Evolutionary conservation across 768 basidiomycete genomes (phyloP).

Genomic region (Podaxis sp.): DNA sequence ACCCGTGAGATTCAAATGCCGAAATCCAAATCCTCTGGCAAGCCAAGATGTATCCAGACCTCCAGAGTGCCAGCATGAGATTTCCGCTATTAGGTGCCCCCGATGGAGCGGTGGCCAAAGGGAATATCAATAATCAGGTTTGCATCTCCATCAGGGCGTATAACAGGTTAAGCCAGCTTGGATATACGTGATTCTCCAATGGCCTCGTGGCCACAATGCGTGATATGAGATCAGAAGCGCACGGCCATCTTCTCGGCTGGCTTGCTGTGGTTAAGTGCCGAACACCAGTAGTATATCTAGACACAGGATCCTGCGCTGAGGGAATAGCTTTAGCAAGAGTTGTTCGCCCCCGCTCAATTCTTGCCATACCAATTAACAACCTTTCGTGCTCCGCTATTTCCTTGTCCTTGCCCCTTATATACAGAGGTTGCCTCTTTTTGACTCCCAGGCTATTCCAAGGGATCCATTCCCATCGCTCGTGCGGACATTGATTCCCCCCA

Average conservation of each 20-base stretch:
- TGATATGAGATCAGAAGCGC: slow-evolving; percentile 5
- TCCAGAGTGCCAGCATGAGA: not conserved
- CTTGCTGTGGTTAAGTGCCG: not conserved
- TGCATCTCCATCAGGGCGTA: not conserved
- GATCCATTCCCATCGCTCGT: slow-evolving; percentile 4
- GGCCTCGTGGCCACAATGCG: slow-evolving; percentile 3
- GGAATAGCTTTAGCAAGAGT: not conserved
- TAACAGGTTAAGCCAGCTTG: not conserved
- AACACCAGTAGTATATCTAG: not conserved
- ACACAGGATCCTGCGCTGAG: not conserved
- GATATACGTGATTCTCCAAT: slow-evolving; percentile 1
- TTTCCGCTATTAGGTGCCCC: not conserved
- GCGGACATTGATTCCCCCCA: not conserved
- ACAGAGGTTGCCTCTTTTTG: slow-evolving; percentile 1
- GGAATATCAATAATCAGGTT: not conserved
- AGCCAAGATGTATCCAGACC: not conserved
- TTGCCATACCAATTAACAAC: not conserved
- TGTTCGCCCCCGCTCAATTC: not conserved
- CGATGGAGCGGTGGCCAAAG: not conserved
- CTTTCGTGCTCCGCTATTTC: not conserved
- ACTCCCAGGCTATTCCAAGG: slow-evolving; percentile 3
- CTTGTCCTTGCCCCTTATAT: not conserved
- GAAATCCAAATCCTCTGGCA: too few species aligned
- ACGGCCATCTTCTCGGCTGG: not conserved
- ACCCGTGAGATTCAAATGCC: too few species aligned